A percentile compares a stretch with the other conserved stretches of the same genome.
Evolutionary conservation across 73 alveolate species (phyloP).

Genomic region (Tetrahymena elliotti): DNA sequence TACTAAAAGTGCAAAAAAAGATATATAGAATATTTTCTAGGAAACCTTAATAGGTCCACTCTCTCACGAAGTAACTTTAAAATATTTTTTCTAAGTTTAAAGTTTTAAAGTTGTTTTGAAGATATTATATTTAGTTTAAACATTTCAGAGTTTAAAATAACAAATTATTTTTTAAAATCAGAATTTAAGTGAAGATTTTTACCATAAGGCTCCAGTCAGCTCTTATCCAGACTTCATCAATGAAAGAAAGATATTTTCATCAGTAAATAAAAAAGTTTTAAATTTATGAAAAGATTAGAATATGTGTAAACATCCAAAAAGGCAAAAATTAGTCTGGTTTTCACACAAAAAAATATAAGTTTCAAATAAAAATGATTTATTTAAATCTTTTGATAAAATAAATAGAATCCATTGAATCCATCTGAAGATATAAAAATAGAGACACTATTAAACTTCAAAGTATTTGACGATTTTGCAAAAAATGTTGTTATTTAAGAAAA

Average conservation of each 20-base stretch:
- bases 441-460: constrained; percentile 2
- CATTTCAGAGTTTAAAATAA: too few species aligned
- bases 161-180: background rate
- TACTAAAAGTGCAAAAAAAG: constrained; percentile 15
- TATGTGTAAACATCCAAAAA: too few species aligned
- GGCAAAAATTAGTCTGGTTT: too few species aligned
- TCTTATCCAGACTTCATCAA: constrained; percentile 2
- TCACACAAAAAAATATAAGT: too few species aligned
- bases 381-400: background rate
- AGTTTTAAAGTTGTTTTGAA: too few species aligned
- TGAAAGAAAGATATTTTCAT: constrained; percentile 10
- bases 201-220: background rate
- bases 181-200: constrained; percentile 9
- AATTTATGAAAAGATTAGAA: background rate
- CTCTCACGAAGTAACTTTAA: background rate
- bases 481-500: background rate
- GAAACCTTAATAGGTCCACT: constrained; percentile 29
- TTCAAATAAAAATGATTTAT: background rate
- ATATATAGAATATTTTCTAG: constrained; percentile 9
- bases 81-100: background rate
- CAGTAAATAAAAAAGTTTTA: background rate
- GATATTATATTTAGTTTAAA: too few species aligned
- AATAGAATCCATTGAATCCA: constrained; percentile 28
- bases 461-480: constrained; percentile 4
- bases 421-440: constrained; percentile 10